phyloP scores from a whole-genome alignment of 2,329 filamentous ascomycete species.

The Waltergamsia citrina region DNA sequence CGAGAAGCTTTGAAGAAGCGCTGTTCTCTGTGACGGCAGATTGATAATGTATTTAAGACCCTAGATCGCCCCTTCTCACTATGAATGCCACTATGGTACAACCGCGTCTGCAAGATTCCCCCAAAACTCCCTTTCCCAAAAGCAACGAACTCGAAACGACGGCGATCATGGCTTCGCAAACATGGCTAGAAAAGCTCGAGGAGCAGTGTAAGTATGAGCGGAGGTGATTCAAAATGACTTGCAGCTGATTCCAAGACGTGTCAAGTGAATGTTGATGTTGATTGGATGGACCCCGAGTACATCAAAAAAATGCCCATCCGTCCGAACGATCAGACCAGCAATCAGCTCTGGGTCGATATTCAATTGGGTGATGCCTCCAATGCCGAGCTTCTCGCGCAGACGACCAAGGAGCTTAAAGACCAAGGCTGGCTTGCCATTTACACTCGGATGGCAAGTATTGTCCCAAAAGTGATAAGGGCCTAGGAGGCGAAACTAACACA shows the following conservation, averaged over 20 bases:
- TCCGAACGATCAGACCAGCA: constrained; percentile 39
- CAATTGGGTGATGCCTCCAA: constrained; percentile 34
- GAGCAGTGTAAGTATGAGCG: constrained; percentile 28
- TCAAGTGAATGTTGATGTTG: constrained; percentile 39
- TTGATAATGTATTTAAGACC: too few relatives aligned
- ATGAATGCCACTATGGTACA: too few relatives aligned
- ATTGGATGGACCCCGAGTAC: constrained; percentile 41
- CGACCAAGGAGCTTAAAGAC: constrained; percentile 31
- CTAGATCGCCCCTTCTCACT: too few relatives aligned
- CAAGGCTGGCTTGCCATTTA: constrained; percentile 37
- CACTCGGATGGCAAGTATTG: constrained; percentile 27
- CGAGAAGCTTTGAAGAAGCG: too few relatives aligned
- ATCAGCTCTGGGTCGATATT: constrained; percentile 37
- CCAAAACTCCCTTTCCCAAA: too few relatives aligned
- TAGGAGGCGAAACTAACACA: background rate
- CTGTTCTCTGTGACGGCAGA: too few relatives aligned
- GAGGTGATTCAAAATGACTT: too few relatives aligned
- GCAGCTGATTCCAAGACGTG: too few relatives aligned
- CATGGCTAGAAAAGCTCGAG: constrained; percentile 33
- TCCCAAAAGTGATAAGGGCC: background rate
- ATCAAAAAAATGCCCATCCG: constrained; percentile 32
- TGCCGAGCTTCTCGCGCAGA: constrained; percentile 27
- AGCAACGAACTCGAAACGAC: constrained; percentile 10
- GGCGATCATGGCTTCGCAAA: constrained; percentile 16
- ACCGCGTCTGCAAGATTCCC: too few relatives aligned